Evolutionary conservation across 2,329 filamentous ascomycete species (phyloP), one percentile per base, ranked within the genome.

Genomic region (Neofusicoccum cordaticola): DNA sequence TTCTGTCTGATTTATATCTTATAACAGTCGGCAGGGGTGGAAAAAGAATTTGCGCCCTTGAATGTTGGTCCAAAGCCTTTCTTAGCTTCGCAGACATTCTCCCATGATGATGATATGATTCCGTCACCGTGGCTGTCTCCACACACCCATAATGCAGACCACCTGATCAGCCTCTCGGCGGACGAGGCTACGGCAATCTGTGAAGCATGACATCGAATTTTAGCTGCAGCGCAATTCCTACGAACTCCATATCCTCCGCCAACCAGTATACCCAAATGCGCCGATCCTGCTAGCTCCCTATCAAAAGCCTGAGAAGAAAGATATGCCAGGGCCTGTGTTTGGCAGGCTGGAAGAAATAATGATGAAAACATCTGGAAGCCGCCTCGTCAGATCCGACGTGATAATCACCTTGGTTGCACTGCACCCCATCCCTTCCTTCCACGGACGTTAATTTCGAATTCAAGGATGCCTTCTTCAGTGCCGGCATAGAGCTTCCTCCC

Each of bases 381-480:
- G 13, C 6, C 17, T 31, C 37, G 5, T 42, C 17, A 44, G 31
- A 27, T 42, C 17, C 17, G 9, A 27, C 34, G 12, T 42, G 4
- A 44, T 27, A 37, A 64, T 56, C 39, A 80, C 47, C 76, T 71
- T 27, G 75, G 75, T 47, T 74, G 73, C 42, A 81, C 71, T 39
- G 77, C 77, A 4, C 78, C 77, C 66, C 76, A 78, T 45, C 72
- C 74, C 74, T 87, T 90, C 66, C 90, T 82, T 64, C 79, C 82
- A 56, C 85, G 81, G 17, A 88, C 70, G 72, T 92, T 88, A 68
- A 93, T 83, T 39, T 83, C 84, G 70, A 91, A 86, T 77, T 93
- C 89, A 71, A 91, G 91, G 62, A 93, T 89, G 64, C 90, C 90
- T 69, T 91, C 87, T 72, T 91, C 88, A 39, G 78, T 81, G 4